These are phyloP conservation scores for Diddensiella santjacobensis DNA, from an alignment of 805 yeast genomes.

Conservation along the genomic window DNA sequence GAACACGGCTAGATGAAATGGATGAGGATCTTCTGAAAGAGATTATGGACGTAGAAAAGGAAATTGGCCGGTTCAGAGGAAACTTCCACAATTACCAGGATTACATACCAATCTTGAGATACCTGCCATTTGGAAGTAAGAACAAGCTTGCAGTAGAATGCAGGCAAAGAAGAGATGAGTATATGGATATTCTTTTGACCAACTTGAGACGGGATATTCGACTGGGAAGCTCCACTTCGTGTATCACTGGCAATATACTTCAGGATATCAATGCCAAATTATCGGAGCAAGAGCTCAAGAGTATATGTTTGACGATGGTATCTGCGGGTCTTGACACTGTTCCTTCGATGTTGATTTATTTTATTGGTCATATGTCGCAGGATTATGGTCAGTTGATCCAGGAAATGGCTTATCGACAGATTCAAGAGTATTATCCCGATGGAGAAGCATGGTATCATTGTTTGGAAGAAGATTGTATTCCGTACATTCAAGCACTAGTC, in stretches of 20 bases:
- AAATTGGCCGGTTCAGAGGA: slow-evolving; percentile 35
- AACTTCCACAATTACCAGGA: slow-evolving; percentile 39
- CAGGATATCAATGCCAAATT: slow-evolving; percentile 24
- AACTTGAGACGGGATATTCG: slow-evolving; percentile 26
- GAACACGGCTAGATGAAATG: slow-evolving; percentile 36
- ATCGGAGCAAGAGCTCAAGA: slow-evolving; percentile 49
- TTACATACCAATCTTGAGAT: slow-evolving; percentile 35
- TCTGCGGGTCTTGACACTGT: slow-evolving; percentile 78
- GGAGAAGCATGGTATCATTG: slow-evolving; percentile 29
- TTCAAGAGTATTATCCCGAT: slow-evolving; percentile 34
- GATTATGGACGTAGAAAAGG: slow-evolving; percentile 32
- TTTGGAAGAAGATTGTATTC: slow-evolving; percentile 40
- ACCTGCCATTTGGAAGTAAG: slow-evolving; percentile 37
- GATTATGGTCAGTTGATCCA: slow-evolving; percentile 42
- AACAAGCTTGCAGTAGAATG: slow-evolving; percentile 27
- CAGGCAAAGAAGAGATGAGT: slow-evolving; percentile 32
- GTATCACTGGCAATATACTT: slow-evolving; percentile 38
- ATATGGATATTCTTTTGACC: slow-evolving; percentile 32
- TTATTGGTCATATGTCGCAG: slow-evolving; percentile 54
- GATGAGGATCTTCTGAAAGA: slow-evolving; percentile 30
- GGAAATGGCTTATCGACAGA: slow-evolving; percentile 40
- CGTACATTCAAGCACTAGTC: slow-evolving; percentile 53
- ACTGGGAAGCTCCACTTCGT: slow-evolving; percentile 27
- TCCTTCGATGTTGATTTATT: slow-evolving; percentile 57
- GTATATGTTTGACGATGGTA: slow-evolving; percentile 69